These are phyloP conservation scores for Tolypocladium sp. DNA, from an alignment of 2,329 filamentous ascomycete genomes.

Conservation along the genomic window DNA sequence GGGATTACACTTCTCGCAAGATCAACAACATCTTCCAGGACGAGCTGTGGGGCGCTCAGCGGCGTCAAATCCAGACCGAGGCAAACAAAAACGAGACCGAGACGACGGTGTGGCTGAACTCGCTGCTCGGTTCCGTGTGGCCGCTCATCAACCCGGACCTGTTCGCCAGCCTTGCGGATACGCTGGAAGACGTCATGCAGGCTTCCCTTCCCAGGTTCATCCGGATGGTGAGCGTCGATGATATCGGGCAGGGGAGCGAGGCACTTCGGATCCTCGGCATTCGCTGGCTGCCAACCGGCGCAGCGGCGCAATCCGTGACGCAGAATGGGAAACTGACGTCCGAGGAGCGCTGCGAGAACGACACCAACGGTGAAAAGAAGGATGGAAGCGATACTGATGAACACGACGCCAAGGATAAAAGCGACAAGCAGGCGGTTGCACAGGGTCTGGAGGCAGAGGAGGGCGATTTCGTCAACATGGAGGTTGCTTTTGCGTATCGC, in stretches of 20 bases:
- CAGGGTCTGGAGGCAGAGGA: slow-evolving; percentile 68
- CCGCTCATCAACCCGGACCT: slow-evolving; percentile 68
- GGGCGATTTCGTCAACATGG: slow-evolving; percentile 69
- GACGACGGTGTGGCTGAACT: slow-evolving; percentile 67
- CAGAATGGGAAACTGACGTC: slow-evolving; percentile 43
- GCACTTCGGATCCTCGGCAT: slow-evolving; percentile 61
- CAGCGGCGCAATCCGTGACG: slow-evolving; percentile 52
- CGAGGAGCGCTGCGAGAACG: slow-evolving; percentile 23
- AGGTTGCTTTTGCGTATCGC: slow-evolving; percentile 66
- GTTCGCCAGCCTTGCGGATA: slow-evolving; percentile 59
- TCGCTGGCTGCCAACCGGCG: slow-evolving; percentile 63
- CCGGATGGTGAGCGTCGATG: slow-evolving; percentile 67
- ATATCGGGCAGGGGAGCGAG: slow-evolving; percentile 68
- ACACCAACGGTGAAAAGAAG: slow-evolving; percentile 15
- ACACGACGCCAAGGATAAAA: slow-evolving; percentile 20
- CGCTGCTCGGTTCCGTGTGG: slow-evolving; percentile 59
- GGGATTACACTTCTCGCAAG: slow-evolving; percentile 52
- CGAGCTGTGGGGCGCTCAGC: slow-evolving; percentile 59
- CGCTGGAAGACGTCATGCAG: slow-evolving; percentile 73
- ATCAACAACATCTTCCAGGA: slow-evolving; percentile 56
- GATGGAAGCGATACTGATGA: slow-evolving; percentile 11
- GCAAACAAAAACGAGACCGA: slow-evolving; percentile 39
- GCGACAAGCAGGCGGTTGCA: slow-evolving; percentile 20
- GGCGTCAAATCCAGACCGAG: slow-evolving; percentile 37
- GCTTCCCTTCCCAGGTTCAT: slow-evolving; percentile 60